phyloP scores from a whole-genome alignment of 257 asterid species.

The Solanum phureja region DNA sequence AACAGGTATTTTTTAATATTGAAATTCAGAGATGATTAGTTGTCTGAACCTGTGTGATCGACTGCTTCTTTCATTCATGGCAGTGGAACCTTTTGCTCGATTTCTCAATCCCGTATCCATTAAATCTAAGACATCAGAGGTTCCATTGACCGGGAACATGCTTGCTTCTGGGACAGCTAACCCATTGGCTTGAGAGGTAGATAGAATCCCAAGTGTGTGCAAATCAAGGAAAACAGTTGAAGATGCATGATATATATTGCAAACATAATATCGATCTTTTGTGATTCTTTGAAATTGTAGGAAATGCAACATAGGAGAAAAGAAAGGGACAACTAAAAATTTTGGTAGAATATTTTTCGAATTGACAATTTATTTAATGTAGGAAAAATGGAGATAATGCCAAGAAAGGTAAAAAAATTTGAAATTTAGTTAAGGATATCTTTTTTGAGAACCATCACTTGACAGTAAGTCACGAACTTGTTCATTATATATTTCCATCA shows the following conservation, averaged over 20 bases:
- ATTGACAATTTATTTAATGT: neutral
- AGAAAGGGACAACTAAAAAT: neutral
- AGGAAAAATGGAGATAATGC: neutral
- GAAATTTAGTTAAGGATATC: conserved; percentile 51
- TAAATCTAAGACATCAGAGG: conserved; percentile 61
- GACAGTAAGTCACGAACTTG: conserved; percentile 95
- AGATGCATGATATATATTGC: neutral
- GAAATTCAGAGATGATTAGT: neutral
- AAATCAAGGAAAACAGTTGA: conserved; percentile 49
- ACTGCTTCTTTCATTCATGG: conserved; percentile 88
- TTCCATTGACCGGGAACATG: conserved; percentile 46
- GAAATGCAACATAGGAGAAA: neutral
- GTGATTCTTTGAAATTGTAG: neutral
- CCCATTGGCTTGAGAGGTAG: conserved; percentile 58
- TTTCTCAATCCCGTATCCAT: conserved; percentile 79
- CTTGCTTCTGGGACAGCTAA: conserved; percentile 90
- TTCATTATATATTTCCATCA: conserved; percentile 94
- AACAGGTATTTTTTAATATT: neutral
- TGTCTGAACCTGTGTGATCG: conserved; percentile 82
- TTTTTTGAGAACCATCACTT: conserved; percentile 50
- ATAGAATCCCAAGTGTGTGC: conserved; percentile 78
- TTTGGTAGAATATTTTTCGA: neutral
- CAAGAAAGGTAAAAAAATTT: neutral
- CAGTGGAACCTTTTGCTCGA: conserved; percentile 83
- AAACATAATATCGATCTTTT: neutral